Base-by-base conservation (phyloP, 345 rosid genomes). In the Rhodamnia rubescens region DNA sequence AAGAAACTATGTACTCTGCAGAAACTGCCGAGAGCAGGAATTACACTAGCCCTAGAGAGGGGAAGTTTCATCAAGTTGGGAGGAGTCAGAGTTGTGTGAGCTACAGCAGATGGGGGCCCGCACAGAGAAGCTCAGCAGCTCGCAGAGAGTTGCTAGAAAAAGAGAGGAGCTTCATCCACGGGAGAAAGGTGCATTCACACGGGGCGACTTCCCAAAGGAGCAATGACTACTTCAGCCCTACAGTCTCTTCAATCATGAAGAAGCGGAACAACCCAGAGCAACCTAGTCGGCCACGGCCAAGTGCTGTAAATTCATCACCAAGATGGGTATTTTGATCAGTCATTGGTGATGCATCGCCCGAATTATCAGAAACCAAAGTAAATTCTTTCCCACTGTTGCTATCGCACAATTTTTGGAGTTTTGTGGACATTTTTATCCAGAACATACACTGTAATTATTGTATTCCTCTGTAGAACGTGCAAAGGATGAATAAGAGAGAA, bases 1-100 rank as follows among this genome's bases (percentile, higher is more conserved):
- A 91, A 88, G 98, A 95, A 90, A 97, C 98, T 4, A 93, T 97
- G 99, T 95, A 97, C 91, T 97, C 99, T 20, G 99, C 98, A 11
- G 99, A 95, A 91, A 97, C 99, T 84, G 98, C 98, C 0, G 98
- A 95, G 89, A 97, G 99, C 90, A 89, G 98, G 87, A 97, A 97
- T 90, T 95, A 93, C 82, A 90, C 98, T 0, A 95, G 94, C 64
- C 99, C 98, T 5, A 89, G 92, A 85, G 95, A 93, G 86, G 94
- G 91, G 14, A 90, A 89, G 90, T 87, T 91, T 53, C 94, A 92
- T 82, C 95, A 90, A 87, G 94, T 94, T 12, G 98, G 96, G 69
- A 93, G 99, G 89, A 97, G 98, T 90, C 98, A 96, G 85, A 97
- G 98, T 88, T 95, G 96, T 87, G 96, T 94, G 59, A 91, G 92